Base-by-base conservation (phyloP, 257 asterid genomes). In the Nicotiana otophora region DNA sequence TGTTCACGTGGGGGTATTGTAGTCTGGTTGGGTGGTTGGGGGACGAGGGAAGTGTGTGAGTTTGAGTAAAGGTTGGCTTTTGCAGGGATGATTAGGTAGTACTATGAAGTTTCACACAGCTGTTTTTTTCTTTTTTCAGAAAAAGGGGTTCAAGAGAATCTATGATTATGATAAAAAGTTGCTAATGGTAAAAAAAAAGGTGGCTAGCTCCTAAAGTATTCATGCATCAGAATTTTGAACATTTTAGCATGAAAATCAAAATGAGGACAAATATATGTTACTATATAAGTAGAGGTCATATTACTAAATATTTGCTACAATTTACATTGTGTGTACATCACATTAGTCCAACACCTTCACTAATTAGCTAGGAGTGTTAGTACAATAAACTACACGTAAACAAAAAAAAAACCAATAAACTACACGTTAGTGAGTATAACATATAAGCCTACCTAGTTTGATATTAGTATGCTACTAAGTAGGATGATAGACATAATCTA, bases 11-110 rank as follows among this genome's bases (percentile, higher is more conserved):
- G 57, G n/a, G 61, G 46, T 23, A 46, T 51, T 39, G 19, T 61
- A 17, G 17, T 1, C 58, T 28, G 82, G 75, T 61, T 42, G 82
- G 72, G 82, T 64, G 36, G 74, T 64, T 28, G 58, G 82, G 70
- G 74, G 61, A 39, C 39, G 33, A 30, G 34, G 70, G 5, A 61
- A 61, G 61, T 20, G 82, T 79, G 82, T 39, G 74, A 33, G 60
- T 79, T 31, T 33, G 61, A 39, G 74, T 78, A 78, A 58, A 78
- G 65, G 23, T 15, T 39, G 36, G 36, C 26, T 78, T 58, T 78
- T 57, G 69, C 66, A 5, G 57, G 58, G 58, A 39, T 46, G 79
- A 72, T 72, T 72, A 2, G 80, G 33, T 14, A 23, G 28, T 79
- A 39, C 54, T 36, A 34, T 36, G 72, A 61, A 46, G 46, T 60